Evolutionary conservation across 768 basidiomycete species (phyloP).

Genomic region (Naganishia friedmannii): DNA sequence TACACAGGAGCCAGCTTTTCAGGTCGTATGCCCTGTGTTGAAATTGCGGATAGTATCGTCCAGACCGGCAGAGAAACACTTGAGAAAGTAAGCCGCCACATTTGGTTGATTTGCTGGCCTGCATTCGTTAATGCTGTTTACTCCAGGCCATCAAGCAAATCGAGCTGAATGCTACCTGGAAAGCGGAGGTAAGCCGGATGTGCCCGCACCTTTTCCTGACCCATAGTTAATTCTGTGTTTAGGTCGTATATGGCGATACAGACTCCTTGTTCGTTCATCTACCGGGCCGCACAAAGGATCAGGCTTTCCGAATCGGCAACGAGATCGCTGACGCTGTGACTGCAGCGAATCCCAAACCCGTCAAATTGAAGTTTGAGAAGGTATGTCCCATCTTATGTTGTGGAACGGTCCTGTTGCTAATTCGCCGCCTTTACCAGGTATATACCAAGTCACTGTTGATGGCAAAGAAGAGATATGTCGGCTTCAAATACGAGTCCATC

Average conservation of each 20-base stretch:
- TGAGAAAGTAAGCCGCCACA: conserved; percentile 66
- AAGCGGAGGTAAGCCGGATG: conserved; percentile 57
- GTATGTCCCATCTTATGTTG: conserved; percentile 52
- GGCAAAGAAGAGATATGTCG: conserved; percentile 98
- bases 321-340: conserved; percentile 90
- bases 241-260: conserved; percentile 93
- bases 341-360: conserved; percentile 75
- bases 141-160: conserved; percentile 76
- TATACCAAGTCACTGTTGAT: conserved; percentile 91
- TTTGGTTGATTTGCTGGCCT: not conserved
- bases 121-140: not conserved
- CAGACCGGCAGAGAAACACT: conserved; percentile 93
- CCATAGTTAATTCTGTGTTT: not conserved
- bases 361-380: conserved; percentile 99
- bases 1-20: conserved; percentile 93
- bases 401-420: not conserved
- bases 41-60: conserved; percentile 96
- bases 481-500: conserved; percentile 85
- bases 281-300: conserved; percentile 84
- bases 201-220: not conserved
- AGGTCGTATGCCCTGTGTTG: conserved; percentile 96
- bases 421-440: conserved; percentile 59
- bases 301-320: conserved; percentile 87
- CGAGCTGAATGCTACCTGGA: conserved; percentile 75
- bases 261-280: conserved; percentile 92